Conservation (phyloP, 306 rosid genomes). For the Prunus mira region DNA sequence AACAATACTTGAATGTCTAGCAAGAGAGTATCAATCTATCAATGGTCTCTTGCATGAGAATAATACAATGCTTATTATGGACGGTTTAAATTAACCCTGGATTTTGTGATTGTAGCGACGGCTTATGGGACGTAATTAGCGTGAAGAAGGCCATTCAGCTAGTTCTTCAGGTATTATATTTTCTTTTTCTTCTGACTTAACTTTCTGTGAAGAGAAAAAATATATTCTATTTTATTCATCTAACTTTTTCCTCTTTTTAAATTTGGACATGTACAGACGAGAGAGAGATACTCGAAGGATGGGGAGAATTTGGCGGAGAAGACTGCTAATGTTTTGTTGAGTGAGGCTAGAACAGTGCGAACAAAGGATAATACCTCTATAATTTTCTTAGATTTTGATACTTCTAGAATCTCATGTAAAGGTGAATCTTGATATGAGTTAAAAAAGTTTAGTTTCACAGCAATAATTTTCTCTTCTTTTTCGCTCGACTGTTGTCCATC, state of each 20-base stretch:
- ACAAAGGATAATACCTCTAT: slow-evolving; percentile 96
- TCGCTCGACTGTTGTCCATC: neutral
- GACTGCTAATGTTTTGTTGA: slow-evolving; percentile 74
- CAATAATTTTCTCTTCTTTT: slow-evolving; percentile 27
- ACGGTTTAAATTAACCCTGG: neutral
- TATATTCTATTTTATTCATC: neutral
- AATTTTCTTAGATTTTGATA: slow-evolving; percentile 88
- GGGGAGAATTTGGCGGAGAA: slow-evolving; percentile 63
- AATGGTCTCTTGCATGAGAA: neutral
- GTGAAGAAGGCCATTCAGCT: slow-evolving; percentile 73
- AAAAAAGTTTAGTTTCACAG: slow-evolving; percentile 39
- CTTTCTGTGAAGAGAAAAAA: neutral
- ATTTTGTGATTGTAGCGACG: slow-evolving; percentile 66
- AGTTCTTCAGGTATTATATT: slow-evolving; percentile 60
- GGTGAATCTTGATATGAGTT: slow-evolving; percentile 57
- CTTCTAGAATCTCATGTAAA: slow-evolving; percentile 64
- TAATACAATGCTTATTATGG: neutral
- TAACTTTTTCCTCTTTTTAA: neutral
- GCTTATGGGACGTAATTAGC: slow-evolving; percentile 90
- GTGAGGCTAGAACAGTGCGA: slow-evolving; percentile 86
- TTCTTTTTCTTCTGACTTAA: neutral
- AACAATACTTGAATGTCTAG: too few relatives aligned
- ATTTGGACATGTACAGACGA: slow-evolving; percentile 42
- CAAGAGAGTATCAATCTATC: too few relatives aligned
- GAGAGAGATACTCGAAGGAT: slow-evolving; percentile 47